Evolutionary conservation across 805 yeast species (phyloP).

Genomic region (Saccharomycopsis sp.): DNA sequence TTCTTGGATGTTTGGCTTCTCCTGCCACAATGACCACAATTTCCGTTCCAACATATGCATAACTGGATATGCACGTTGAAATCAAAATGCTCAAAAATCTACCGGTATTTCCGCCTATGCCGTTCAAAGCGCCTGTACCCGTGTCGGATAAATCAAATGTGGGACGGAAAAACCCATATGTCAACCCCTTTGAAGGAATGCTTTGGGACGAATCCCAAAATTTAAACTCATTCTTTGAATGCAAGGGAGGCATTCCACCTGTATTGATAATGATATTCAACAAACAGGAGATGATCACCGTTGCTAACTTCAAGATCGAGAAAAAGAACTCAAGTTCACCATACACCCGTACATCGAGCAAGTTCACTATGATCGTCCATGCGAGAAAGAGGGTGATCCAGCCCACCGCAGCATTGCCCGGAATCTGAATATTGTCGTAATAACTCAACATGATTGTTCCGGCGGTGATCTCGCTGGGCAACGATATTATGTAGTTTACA

Average conservation of each 20-base stretch:
- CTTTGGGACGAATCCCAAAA: conserved; percentile 57
- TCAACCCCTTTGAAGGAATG: conserved; percentile 36
- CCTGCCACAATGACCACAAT: conserved; percentile 80
- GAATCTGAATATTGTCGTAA: conserved; percentile 49
- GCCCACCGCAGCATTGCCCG: conserved; percentile 52
- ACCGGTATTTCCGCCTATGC: conserved; percentile 58
- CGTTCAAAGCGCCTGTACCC: conserved; percentile 48
- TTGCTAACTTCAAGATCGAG: conserved; percentile 47
- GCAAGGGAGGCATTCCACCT: conserved; percentile 48
- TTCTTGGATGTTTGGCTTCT: conserved; percentile 75
- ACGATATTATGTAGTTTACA: conserved; percentile 61
- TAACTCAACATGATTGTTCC: conserved; percentile 70
- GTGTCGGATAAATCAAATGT: conserved; percentile 57
- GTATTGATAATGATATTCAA: conserved; percentile 60
- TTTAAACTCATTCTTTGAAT: conserved; percentile 52
- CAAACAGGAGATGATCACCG: conserved; percentile 43
- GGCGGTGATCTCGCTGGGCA: conserved; percentile 78
- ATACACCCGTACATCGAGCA: conserved; percentile 63
- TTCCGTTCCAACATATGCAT: conserved; percentile 79
- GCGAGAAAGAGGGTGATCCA: conserved; percentile 66
- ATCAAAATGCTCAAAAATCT: conserved; percentile 53
- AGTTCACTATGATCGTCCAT: conserved; percentile 42
- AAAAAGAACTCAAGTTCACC: conserved; percentile 69
- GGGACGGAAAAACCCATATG: conserved; percentile 72
- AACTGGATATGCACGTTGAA: conserved; percentile 59